These are phyloP conservation scores for Amaranthus cruentus DNA, from an alignment of 148 eudicot genomes.

Conservation along the genomic window DNA sequence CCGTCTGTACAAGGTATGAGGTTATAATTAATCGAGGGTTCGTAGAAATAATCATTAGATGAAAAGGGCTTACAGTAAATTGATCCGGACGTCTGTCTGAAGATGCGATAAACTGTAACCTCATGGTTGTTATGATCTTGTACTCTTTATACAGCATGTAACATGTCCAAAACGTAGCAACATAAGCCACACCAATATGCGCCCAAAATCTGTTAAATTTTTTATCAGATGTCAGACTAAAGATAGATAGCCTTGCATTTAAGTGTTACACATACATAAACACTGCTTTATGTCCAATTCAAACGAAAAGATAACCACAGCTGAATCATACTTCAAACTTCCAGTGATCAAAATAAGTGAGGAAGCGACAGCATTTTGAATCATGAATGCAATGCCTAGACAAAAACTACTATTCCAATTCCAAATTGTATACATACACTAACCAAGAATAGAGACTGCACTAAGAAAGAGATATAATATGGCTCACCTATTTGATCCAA, in stretches of 20 bases:
- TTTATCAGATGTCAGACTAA: not conserved
- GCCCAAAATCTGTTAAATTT: conserved; percentile 68
- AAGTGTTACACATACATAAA: not conserved
- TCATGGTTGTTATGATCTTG: conserved; percentile 51
- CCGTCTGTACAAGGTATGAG: not conserved
- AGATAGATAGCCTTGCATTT: not conserved
- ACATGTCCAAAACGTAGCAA: conserved; percentile 73
- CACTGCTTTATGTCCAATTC: not conserved
- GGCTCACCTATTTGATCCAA: conserved; percentile 76
- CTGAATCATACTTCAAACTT: no score
- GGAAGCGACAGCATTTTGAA: no score
- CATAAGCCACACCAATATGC: conserved; percentile 72
- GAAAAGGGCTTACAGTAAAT: conserved; percentile 51
- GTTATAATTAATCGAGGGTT: not conserved
- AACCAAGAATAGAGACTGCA: not conserved
- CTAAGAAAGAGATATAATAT: not conserved
- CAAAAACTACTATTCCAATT: no score
- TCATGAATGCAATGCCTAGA: no score
- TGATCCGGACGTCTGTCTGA: conserved; percentile 84
- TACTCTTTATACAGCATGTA: conserved; percentile 76
- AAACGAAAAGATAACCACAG: no score
- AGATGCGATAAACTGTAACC: conserved; percentile 76
- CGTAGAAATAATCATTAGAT: not conserved
- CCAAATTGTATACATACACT: not conserved
- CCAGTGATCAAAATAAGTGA: no score